These are phyloP conservation scores for Mariannaea elegans DNA, from an alignment of 2,329 filamentous ascomycete species.

Conservation along the genomic window DNA sequence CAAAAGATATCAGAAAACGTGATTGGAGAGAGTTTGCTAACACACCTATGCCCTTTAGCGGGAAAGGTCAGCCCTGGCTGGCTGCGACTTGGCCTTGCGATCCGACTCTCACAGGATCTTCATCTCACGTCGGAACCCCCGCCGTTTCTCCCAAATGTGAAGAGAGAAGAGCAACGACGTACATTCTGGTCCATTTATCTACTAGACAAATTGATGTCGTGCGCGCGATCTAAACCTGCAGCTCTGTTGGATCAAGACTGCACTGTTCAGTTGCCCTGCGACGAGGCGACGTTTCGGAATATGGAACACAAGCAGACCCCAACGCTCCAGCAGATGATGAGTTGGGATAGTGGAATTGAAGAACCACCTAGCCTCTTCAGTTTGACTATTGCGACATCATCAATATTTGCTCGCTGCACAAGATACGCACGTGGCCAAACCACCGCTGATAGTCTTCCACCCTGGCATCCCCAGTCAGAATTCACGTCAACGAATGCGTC, in stretches of 20 bases:
- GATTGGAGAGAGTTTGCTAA: not conserved
- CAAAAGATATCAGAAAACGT: not conserved
- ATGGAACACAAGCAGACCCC: slow-evolving; percentile 10
- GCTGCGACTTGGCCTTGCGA: slow-evolving; percentile 46
- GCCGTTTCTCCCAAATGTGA: slow-evolving; percentile 22
- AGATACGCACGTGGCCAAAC: slow-evolving; percentile 15
- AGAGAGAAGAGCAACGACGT: slow-evolving; percentile 46
- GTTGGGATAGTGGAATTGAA: slow-evolving; percentile 12
- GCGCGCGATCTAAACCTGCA: slow-evolving; percentile 45
- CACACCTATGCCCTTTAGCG: not conserved
- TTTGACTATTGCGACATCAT: slow-evolving; percentile 16
- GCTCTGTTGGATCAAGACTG: slow-evolving; percentile 46
- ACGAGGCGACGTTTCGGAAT: slow-evolving; percentile 18
- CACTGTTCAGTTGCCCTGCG: slow-evolving; percentile 42
- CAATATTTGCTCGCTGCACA: slow-evolving; percentile 22
- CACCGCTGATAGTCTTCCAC: slow-evolving; percentile 9
- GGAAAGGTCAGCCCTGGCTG: slow-evolving; percentile 41
- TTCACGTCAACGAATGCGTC: slow-evolving; percentile 21
- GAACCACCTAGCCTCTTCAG: slow-evolving; percentile 7
- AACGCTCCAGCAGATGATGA: slow-evolving; percentile 22
- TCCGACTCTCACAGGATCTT: slow-evolving; percentile 47
- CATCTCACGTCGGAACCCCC: slow-evolving; percentile 45
- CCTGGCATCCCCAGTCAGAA: slow-evolving; percentile 25
- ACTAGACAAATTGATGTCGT: slow-evolving; percentile 48
- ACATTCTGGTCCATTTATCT: slow-evolving; percentile 52